These are phyloP conservation scores for Maudiozyma humilis DNA, from an alignment of 1,139 yeast genomes.

Conservation along the genomic window DNA sequence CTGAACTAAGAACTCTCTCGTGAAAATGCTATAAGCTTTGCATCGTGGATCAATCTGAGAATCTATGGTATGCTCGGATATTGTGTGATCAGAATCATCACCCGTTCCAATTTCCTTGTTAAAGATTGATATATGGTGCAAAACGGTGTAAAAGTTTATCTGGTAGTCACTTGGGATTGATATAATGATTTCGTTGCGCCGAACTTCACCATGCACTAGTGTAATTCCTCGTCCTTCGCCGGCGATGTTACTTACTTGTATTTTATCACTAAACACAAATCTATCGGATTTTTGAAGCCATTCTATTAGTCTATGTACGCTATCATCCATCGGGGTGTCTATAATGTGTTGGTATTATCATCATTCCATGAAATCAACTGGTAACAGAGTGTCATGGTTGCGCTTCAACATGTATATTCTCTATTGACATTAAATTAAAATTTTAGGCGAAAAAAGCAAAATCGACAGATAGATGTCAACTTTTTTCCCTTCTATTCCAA, in stretches of 20 bases:
- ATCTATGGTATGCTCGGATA: neutral
- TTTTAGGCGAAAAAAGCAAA: too few relatives aligned
- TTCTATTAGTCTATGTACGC: constrained; percentile 11
- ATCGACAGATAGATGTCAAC: too few relatives aligned
- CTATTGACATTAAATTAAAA: too few relatives aligned
- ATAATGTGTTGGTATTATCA: too few relatives aligned
- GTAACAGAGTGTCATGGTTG: too few relatives aligned
- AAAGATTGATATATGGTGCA: constrained; percentile 35
- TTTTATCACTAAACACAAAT: constrained; percentile 16
- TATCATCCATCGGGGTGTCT: constrained; percentile 13
- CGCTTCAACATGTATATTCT: too few relatives aligned
- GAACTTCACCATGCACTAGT: constrained; percentile 33
- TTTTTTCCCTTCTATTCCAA: too few relatives aligned
- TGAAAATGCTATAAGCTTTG: constrained; percentile 22
- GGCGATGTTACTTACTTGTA: constrained; percentile 30
- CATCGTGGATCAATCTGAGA: constrained; percentile 30
- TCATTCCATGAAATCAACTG: too few relatives aligned
- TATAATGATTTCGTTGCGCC: constrained; percentile 39
- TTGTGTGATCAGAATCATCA: neutral
- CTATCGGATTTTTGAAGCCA: constrained; percentile 21
- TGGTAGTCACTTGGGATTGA: constrained; percentile 53
- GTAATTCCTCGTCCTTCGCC: constrained; percentile 61
- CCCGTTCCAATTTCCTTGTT: constrained; percentile 17
- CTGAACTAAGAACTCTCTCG: constrained; percentile 16
- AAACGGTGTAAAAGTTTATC: constrained; percentile 52